phyloP scores from a whole-genome alignment of 2,329 filamentous ascomycete species.

The Trichoderma sp. region DNA sequence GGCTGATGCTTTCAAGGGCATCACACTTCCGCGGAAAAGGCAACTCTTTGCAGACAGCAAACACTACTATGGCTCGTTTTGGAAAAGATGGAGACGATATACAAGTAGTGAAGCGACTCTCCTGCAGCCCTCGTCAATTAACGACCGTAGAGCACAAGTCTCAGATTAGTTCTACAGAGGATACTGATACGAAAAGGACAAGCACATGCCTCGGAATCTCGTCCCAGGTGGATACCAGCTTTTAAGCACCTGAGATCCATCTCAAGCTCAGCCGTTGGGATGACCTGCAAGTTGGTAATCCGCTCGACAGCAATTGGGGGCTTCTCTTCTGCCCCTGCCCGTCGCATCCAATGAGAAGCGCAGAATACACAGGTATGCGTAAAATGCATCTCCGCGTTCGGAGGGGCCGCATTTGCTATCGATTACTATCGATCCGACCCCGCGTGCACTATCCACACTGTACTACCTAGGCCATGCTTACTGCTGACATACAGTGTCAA shows the following conservation, averaged over 20 bases:
- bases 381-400: slow-evolving; percentile 19
- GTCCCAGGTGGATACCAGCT: neutral
- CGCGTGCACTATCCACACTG: slow-evolving; percentile 5
- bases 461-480: neutral
- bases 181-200: neutral
- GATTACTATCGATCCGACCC: slow-evolving; percentile 16
- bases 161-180: neutral
- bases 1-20: neutral
- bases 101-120: neutral
- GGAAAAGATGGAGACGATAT: neutral
- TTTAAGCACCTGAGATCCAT: neutral
- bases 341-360: slow-evolving; percentile 1
- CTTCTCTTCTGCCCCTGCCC: neutral
- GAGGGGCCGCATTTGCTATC: slow-evolving; percentile 17
- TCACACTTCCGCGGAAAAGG: neutral
- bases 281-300: slow-evolving; percentile 19
- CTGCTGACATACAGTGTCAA: slow-evolving; percentile 1
- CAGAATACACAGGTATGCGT: neutral
- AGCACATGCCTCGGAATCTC: neutral
- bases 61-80: neutral
- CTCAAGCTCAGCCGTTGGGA: neutral
- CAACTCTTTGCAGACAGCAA: neutral
- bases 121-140: neutral
- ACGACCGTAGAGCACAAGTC: too few species aligned
- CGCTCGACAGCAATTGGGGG: neutral